A percentile compares a stretch with the other conserved stretches of the same genome.
phyloP scores from a whole-genome alignment of 2,329 filamentous ascomycete genomes.

The Ustulina deusta region DNA sequence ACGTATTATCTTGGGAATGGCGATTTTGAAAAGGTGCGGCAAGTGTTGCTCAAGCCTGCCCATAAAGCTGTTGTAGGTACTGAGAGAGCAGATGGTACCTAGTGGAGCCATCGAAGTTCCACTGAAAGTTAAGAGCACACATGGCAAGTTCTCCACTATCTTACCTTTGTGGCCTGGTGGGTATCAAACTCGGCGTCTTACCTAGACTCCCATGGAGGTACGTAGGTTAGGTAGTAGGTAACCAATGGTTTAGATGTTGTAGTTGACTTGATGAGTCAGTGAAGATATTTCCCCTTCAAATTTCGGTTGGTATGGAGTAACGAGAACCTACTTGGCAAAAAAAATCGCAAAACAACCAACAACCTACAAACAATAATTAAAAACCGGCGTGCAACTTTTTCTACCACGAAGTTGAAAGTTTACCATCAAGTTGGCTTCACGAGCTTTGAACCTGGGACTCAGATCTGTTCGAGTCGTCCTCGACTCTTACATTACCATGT shows the following conservation, averaged over 20 bases:
- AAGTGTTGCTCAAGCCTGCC: conserved; percentile 7
- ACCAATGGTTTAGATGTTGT: too few species aligned
- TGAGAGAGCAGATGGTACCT: too few species aligned
- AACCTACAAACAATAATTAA: neutral
- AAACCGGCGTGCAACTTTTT: neutral
- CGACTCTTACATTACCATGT: conserved; percentile 50
- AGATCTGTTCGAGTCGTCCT: conserved; percentile 46
- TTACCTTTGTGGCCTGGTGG: too few species aligned
- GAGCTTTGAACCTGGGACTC: conserved; percentile 35
- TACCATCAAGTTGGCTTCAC: conserved; percentile 47
- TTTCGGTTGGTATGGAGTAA: neutral
- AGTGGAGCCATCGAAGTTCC: too few species aligned
- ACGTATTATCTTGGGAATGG: conserved; percentile 24
- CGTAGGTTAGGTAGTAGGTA: neutral
- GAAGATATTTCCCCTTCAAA: conserved; percentile 28
- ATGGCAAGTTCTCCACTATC: conserved; percentile 6
- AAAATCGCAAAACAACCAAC: neutral
- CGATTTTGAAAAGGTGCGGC: conserved; percentile 21
- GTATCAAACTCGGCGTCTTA: neutral
- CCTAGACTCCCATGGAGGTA: neutral
- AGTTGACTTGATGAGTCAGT: conserved; percentile 29
- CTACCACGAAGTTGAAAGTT: neutral
- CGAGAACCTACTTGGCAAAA: neutral
- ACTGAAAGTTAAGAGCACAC: neutral
- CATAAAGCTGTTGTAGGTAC: neutral